Conservation (phyloP, 73 alveolate genomes). For the Paramecium pentaurelia region DNA sequence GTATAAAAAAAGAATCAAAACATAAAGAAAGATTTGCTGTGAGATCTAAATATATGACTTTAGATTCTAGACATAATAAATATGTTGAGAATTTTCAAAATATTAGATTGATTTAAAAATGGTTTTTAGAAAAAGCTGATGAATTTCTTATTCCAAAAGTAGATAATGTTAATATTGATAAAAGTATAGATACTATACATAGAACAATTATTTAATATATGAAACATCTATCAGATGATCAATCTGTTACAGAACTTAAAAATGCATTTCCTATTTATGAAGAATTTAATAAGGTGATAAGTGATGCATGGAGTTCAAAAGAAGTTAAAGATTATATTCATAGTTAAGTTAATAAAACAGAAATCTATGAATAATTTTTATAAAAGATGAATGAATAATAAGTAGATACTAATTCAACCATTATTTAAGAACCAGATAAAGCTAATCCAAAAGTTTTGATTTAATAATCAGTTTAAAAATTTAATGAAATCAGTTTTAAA, state of each 20-base stretch:
- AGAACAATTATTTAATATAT: conserved; percentile 72
- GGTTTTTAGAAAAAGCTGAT: conserved; percentile 78
- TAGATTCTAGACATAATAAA: conserved; percentile 79
- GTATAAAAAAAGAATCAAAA: conserved; percentile 75
- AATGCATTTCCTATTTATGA: conserved; percentile 49
- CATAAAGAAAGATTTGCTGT: conserved; percentile 89
- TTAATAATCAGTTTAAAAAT: conserved; percentile 44
- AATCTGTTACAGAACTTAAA: neutral
- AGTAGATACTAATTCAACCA: neutral
- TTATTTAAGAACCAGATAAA: neutral
- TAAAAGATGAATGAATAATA: conserved; percentile 30
- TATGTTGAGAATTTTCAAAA: conserved; percentile 71
- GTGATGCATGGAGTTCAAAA: conserved; percentile 30
- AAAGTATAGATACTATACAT: conserved; percentile 78
- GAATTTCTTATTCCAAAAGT: conserved; percentile 79
- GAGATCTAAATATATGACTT: conserved; percentile 81
- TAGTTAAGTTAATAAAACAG: conserved; percentile 36
- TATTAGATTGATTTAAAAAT: conserved; percentile 75
- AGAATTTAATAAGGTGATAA: conserved; percentile 40
- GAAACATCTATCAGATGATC: conserved; percentile 56
- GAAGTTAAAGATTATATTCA: conserved; percentile 37
- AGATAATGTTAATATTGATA: conserved; percentile 83
- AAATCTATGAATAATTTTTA: conserved; percentile 36
- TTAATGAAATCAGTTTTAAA: conserved; percentile 29
- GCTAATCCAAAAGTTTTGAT: neutral